Conservation (phyloP, 2,329 filamentous ascomycete species). For the Biscogniauxia marginata region DNA sequence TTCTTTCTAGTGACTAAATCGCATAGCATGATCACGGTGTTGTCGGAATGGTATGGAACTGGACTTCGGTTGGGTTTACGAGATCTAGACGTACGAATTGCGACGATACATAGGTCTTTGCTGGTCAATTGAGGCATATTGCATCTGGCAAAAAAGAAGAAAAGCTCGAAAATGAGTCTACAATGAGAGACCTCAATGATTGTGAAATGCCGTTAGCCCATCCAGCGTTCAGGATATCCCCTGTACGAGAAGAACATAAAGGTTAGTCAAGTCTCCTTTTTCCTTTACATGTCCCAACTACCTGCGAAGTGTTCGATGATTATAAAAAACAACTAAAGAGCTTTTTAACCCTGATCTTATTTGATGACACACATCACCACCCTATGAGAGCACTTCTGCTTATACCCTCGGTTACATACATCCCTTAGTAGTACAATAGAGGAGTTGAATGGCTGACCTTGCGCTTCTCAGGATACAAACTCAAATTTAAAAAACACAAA, state of each 20-base stretch:
- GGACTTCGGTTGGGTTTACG: conserved; percentile 45
- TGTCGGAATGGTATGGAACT: conserved; percentile 39
- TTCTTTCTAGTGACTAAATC: conserved; percentile 49
- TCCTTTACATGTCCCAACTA: conserved; percentile 9
- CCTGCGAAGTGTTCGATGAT: conserved; percentile 47
- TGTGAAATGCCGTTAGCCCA: conserved; percentile 26
- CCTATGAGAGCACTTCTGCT: conserved; percentile 51
- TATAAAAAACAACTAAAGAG: conserved; percentile 56
- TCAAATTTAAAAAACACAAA: too few relatives aligned
- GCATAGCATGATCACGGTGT: conserved; percentile 37
- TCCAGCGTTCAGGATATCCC: background rate
- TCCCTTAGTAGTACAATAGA: conserved; percentile 6
- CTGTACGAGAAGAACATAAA: conserved; percentile 27
- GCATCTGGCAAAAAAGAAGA: conserved; percentile 24
- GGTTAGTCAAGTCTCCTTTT: conserved; percentile 42
- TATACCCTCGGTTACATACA: background rate
- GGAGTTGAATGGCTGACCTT: conserved; percentile 13
- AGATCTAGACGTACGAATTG: conserved; percentile 28
- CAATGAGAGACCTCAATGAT: conserved; percentile 3
- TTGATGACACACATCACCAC: conserved; percentile 59
- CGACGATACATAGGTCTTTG: conserved; percentile 47
- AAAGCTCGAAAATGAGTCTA: conserved; percentile 1
- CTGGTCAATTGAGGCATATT: conserved; percentile 41
- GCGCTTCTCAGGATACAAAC: conserved; percentile 15
- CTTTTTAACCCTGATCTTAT: conserved; percentile 66